These are phyloP conservation scores for Zopfia rhizophila DNA, from an alignment of 2,329 filamentous ascomycete species.

Conservation along the genomic window DNA sequence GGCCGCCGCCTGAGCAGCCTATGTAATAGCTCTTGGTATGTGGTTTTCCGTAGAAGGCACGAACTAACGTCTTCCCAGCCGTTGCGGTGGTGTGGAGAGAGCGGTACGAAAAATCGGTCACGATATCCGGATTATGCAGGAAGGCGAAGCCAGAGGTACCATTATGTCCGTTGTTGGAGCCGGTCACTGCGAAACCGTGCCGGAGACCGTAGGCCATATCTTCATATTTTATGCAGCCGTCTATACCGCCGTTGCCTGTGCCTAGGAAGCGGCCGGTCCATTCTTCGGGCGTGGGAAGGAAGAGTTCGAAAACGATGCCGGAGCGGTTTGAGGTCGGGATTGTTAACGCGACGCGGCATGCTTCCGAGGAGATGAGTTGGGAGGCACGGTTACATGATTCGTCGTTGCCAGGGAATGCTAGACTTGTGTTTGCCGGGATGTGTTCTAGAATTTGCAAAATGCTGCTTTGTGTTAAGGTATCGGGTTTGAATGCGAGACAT, in stretches of 20 bases:
- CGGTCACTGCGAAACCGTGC: conserved; percentile 52
- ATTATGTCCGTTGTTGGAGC: conserved; percentile 56
- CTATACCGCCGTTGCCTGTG: conserved; percentile 55
- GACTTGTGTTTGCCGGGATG: conserved; percentile 50
- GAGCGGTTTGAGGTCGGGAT: conserved; percentile 52
- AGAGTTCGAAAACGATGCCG: conserved; percentile 57
- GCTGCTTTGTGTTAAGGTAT: conserved; percentile 17
- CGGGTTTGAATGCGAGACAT: conserved; percentile 34
- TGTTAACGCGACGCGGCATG: conserved; percentile 57
- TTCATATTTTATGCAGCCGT: conserved; percentile 53
- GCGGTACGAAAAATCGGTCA: conserved; percentile 61
- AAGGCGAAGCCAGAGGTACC: conserved; percentile 57
- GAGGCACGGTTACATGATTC: conserved; percentile 45
- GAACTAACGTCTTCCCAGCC: conserved; percentile 51
- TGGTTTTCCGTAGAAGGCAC: conserved; percentile 48
- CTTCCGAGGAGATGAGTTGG: conserved; percentile 49
- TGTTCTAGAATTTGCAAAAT: conserved; percentile 34
- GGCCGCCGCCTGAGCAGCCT: conserved; percentile 47
- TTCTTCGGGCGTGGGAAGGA: conserved; percentile 46
- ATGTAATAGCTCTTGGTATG: conserved; percentile 52
- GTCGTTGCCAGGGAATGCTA: conserved; percentile 51
- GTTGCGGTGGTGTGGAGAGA: conserved; percentile 54
- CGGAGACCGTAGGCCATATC: conserved; percentile 51
- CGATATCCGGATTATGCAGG: conserved; percentile 55
- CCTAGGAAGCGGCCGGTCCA: conserved; percentile 54